Percentiles rank a stretch among this genome's conserved stretches.
Evolutionary conservation across 768 basidiomycete species (phyloP).

Genomic region (Artomyces pyxidatus): DNA sequence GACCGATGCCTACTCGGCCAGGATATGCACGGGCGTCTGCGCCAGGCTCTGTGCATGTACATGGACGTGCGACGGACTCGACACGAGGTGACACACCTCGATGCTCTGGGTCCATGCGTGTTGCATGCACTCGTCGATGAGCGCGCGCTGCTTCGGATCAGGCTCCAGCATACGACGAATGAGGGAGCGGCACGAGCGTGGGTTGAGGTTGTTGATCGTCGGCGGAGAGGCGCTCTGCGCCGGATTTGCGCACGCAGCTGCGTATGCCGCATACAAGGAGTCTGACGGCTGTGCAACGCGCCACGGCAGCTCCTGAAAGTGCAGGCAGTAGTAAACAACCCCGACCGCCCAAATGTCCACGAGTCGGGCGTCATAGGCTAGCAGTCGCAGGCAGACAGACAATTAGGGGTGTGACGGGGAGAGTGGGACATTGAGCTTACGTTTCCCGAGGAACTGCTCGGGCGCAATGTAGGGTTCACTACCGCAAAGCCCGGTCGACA

Average conservation of each 20-base stretch:
- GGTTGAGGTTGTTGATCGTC: slow-evolving; percentile 85
- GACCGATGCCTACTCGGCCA: neutral
- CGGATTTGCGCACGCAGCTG: slow-evolving; percentile 40
- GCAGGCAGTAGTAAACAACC: slow-evolving; percentile 97
- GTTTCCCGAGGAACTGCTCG: slow-evolving; percentile 93
- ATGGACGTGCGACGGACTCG: slow-evolving; percentile 65
- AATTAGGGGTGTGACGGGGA: slow-evolving; percentile 32
- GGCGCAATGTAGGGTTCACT: slow-evolving; percentile 99
- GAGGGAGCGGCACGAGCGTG: slow-evolving; percentile 73
- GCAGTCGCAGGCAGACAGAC: too few species aligned
- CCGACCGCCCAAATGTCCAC: slow-evolving; percentile 98
- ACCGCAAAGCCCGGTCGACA: slow-evolving; percentile 95
- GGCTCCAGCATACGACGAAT: slow-evolving; percentile 95
- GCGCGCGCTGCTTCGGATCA: slow-evolving; percentile 65
- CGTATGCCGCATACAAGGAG: slow-evolving; percentile 73
- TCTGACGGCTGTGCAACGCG: slow-evolving; percentile 85
- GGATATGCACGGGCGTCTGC: neutral
- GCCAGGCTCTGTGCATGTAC: slow-evolving; percentile 24
- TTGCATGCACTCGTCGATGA: slow-evolving; percentile 74
- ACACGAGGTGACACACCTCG: slow-evolving; percentile 69
- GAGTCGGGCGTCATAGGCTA: slow-evolving; percentile 93
- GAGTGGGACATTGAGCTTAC: slow-evolving; percentile 49
- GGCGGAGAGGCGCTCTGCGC: slow-evolving; percentile 39
- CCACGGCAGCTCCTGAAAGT: slow-evolving; percentile 98
- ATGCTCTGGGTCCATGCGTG: slow-evolving; percentile 76